Percentiles rank a stretch among this genome's conserved stretches.
Conservation (phyloP, 1,139 yeast species). For the Taiozyma sp. region DNA sequence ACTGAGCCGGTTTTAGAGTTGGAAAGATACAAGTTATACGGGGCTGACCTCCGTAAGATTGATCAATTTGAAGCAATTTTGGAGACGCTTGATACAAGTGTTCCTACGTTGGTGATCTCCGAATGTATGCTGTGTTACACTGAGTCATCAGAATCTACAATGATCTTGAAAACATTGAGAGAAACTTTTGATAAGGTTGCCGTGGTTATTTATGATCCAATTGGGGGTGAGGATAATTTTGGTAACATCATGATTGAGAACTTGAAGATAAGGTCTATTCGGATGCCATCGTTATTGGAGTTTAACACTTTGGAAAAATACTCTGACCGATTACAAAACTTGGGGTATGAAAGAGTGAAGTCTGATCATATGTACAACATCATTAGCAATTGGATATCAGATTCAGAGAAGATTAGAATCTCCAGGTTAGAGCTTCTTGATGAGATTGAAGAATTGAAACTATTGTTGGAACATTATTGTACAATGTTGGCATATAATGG, state of each 20-base stretch:
- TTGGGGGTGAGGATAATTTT: constrained; percentile 71
- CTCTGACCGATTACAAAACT: constrained; percentile 30
- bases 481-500: constrained; percentile 33
- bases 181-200: constrained; percentile 28
- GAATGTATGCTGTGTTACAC: constrained; percentile 91
- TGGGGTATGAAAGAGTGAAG: constrained; percentile 23
- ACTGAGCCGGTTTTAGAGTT: constrained; percentile 13
- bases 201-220: constrained; percentile 79
- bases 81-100: constrained; percentile 29
- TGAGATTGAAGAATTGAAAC: constrained; percentile 79
- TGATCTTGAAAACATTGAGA: constrained; percentile 35
- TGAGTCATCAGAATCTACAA: constrained; percentile 50
- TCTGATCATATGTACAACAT: constrained; percentile 59
- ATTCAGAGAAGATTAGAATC: constrained; percentile 47
- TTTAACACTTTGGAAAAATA: constrained; percentile 48
- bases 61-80: constrained; percentile 17
- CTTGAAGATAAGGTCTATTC: constrained; percentile 55
- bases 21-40: constrained; percentile 22
- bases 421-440: constrained; percentile 73
- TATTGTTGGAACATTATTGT: constrained; percentile 78
- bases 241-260: constrained; percentile 82
- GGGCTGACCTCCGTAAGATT: constrained; percentile 25
- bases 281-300: constrained; percentile 54
- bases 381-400: constrained; percentile 52
- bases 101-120: constrained; percentile 72